Conservation (phyloP, 306 rosid genomes). For the Hippophae gyantsensis region DNA sequence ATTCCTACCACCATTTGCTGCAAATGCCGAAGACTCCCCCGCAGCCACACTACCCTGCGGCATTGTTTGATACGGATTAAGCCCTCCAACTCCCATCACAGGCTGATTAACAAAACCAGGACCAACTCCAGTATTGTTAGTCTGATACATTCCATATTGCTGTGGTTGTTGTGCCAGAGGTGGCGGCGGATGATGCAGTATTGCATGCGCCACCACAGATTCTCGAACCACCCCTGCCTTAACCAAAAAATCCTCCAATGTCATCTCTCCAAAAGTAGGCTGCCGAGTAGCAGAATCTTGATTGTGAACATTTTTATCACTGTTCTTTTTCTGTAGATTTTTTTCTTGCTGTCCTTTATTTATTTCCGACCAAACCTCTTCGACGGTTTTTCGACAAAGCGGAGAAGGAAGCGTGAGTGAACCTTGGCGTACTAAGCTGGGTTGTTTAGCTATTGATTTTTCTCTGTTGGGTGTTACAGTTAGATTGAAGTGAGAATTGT, state of each 20-base stretch:
- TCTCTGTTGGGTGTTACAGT: background rate
- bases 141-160: slow-evolving; percentile 36
- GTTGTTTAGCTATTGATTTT: slow-evolving; percentile 38
- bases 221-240: slow-evolving; percentile 86
- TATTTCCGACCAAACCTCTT: slow-evolving; percentile 90
- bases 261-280: slow-evolving; percentile 86
- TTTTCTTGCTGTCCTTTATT: slow-evolving; percentile 25
- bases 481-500: background rate
- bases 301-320: slow-evolving; percentile 19
- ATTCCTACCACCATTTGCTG: slow-evolving; percentile 40
- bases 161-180: slow-evolving; percentile 19
- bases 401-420: slow-evolving; percentile 72
- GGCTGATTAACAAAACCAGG: slow-evolving; percentile 32
- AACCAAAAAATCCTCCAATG: slow-evolving; percentile 80
- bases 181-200: slow-evolving; percentile 3
- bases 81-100: slow-evolving; percentile 17
- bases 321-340: slow-evolving; percentile 13
- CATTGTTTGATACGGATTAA: slow-evolving; percentile 29
- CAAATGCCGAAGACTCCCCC: slow-evolving; percentile 43
- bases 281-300: slow-evolving; percentile 55
- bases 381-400: slow-evolving; percentile 73
- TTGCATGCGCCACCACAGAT: slow-evolving; percentile 1
- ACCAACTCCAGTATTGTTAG: slow-evolving; percentile 22
- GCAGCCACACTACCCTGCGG: slow-evolving; percentile 23
- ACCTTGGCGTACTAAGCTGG: slow-evolving; percentile 56